Percentiles rank a stretch among this genome's conserved stretches.
phyloP scores from a whole-genome alignment of 2,329 filamentous ascomycete genomes.

The Tolypocladium inflatum region DNA sequence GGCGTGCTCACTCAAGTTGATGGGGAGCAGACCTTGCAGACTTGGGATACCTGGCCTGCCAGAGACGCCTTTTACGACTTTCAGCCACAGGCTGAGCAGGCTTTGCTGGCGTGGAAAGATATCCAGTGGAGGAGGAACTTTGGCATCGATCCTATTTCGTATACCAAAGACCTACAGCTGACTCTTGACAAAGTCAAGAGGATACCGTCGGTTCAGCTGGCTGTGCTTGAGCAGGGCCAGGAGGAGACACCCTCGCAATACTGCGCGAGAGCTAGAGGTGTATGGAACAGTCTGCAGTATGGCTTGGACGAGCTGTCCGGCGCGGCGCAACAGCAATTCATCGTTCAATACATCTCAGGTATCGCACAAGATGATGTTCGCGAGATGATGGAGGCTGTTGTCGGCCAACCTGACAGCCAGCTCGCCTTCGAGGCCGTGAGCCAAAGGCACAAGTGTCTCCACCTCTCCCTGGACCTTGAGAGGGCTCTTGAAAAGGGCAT shows the following conservation, averaged over 20 bases:
- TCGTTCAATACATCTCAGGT: conserved; percentile 41
- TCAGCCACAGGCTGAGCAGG: conserved; percentile 19
- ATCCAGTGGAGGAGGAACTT: conserved; percentile 29
- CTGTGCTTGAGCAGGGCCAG: conserved; percentile 42
- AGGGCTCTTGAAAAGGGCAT: conserved; percentile 37
- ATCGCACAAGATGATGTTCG: conserved; percentile 38
- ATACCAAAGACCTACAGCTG: conserved; percentile 43
- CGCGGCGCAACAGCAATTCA: conserved; percentile 12
- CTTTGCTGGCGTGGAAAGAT: conserved; percentile 35
- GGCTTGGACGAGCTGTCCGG: conserved; percentile 17
- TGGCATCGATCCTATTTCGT: conserved; percentile 36
- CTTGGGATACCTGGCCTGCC: conserved; percentile 17
- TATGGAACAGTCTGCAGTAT: conserved; percentile 24
- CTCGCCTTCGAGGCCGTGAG: conserved; percentile 30
- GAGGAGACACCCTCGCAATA: conserved; percentile 44
- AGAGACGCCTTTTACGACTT: conserved; percentile 9
- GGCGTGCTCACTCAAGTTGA: conserved; percentile 45
- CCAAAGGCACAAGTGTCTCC: conserved; percentile 42
- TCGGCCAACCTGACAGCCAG: conserved; percentile 6
- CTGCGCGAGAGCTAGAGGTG: conserved; percentile 26
- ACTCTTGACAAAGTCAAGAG: conserved; percentile 39
- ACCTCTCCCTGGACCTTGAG: conserved; percentile 47
- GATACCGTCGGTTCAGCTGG: conserved; percentile 42
- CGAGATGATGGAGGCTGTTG: conserved; percentile 22
- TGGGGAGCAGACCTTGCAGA: conserved; percentile 42